These are phyloP conservation scores for Bipolaris oryzae DNA, from an alignment of 2,329 filamentous ascomycete species.

Conservation along the genomic window DNA sequence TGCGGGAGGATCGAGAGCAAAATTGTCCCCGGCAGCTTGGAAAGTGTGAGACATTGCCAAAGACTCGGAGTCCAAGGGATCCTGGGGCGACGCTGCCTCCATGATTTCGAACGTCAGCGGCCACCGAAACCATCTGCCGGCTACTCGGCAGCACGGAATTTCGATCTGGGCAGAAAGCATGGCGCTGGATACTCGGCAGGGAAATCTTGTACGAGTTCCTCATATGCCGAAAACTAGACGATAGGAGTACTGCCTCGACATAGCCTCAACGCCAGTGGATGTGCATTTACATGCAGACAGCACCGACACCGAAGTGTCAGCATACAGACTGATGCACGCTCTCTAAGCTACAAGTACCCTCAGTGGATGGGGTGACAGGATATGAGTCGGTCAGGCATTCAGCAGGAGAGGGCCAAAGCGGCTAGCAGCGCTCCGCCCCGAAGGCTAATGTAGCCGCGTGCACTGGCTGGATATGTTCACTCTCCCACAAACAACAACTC, in stretches of 20 bases:
- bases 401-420: slow-evolving; percentile 17
- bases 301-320: not conserved
- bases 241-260: not conserved
- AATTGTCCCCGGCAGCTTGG: slow-evolving; percentile 15
- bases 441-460: slow-evolving; percentile 24
- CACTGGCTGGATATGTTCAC: slow-evolving; percentile 22
- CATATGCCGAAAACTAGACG: not conserved
- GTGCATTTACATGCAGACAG: not conserved
- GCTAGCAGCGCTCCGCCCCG: slow-evolving; percentile 33
- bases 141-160: not conserved
- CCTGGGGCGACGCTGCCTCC: not conserved
- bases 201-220: not conserved
- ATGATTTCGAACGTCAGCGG: not conserved
- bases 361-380: slow-evolving; percentile 8
- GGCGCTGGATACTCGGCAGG: not conserved
- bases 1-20: slow-evolving; percentile 3
- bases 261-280: not conserved
- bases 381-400: slow-evolving; percentile 44
- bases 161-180: not conserved
- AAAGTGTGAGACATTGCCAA: slow-evolving; percentile 24
- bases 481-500: slow-evolving; percentile 23
- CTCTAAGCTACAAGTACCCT: not conserved
- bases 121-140: not conserved
- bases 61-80: slow-evolving; percentile 1
- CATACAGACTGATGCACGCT: not conserved